Evolutionary conservation across 1,284 basidiomycete genomes (phyloP).

Genomic region (Gymnopus androsaceus): DNA sequence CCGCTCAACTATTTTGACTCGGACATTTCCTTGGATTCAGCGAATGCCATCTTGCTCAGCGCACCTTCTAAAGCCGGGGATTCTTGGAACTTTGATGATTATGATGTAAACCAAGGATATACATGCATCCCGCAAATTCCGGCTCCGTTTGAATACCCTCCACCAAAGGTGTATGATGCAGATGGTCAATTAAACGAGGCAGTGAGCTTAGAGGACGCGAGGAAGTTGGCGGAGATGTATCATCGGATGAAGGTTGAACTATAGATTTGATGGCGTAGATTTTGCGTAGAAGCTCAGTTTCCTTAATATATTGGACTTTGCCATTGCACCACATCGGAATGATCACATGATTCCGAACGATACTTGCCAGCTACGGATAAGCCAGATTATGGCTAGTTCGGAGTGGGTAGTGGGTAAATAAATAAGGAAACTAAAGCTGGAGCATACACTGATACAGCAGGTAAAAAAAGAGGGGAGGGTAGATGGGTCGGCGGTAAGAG

Average conservation of each 20-base stretch:
- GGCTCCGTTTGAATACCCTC: constrained; percentile 45
- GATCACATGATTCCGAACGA: no score
- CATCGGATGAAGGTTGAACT: constrained; percentile 41
- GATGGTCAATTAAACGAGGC: constrained; percentile 36
- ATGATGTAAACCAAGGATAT: constrained; percentile 49
- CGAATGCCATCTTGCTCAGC: constrained; percentile 55
- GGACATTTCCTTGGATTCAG: constrained; percentile 58
- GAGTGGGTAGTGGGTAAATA: no score
- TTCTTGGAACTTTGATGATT: constrained; percentile 49
- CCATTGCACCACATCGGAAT: no score
- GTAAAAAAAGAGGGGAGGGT: no score
- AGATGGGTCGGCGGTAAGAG: no score
- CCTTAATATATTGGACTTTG: no score
- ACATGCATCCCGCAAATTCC: constrained; percentile 46
- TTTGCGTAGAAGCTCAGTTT: no score
- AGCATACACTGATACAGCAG: no score
- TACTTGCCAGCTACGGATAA: no score
- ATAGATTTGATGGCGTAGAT: no score
- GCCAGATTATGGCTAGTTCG: no score
- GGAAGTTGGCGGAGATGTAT: constrained; percentile 43
- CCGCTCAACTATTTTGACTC: constrained; percentile 69
- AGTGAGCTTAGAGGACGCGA: constrained; percentile 40
- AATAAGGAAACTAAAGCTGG: no score
- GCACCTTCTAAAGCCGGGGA: constrained; percentile 40
- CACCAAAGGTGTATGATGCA: constrained; percentile 35